Base-by-base conservation (phyloP, 768 basidiomycete genomes). In the Lactifluus pinguis region DNA sequence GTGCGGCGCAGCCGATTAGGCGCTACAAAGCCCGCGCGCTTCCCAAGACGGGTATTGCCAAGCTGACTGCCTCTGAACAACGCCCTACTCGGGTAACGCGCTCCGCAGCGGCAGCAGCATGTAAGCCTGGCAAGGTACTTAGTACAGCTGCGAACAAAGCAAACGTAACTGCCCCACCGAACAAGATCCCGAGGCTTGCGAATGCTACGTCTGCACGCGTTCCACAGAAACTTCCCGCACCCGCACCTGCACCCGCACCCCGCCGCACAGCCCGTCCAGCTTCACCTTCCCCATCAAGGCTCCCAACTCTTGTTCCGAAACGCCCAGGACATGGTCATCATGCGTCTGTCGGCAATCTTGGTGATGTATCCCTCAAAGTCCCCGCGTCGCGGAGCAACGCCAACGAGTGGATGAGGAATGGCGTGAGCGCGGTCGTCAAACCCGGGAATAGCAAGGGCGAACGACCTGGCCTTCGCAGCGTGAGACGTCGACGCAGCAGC, bases 401-500 rank as follows among this genome's bases (percentile, higher is more conserved):
- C 9, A 54, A 57, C 42, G 69, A 67, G 45, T 92, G 91, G 91
- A 88, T 92, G 76, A 86, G 82, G 64, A 83, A 82, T 44, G 85
- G 86, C 68, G 78, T 78, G 1, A 79, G 78, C 56, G 81, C 84
- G 3, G 83, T 91, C 39, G 86, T 92, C 44, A 82, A 84, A 14
- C 84, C 87, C 19, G 82, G 80, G 15, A 81, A 83, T 39, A 47
- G 29, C 42, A 92, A 88, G 71, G 79, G 83, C 1, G 85, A 82
- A 64, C 82, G 89, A 42, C 91, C 91, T 8, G 83, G 85, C 1
- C 74, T 91, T 62, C 79, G 91, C 55, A 86, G 77, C 47, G 81
- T 90, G 53, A 79, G 89, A 65, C 80, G 89, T 63, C 76, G 91
- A 69, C 78, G 91, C 61, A 92, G 91, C 69, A 93, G 92, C 68